These are phyloP conservation scores for Rhodotorula sp. DNA, from an alignment of 1,284 basidiomycete species.

Conservation along the genomic window DNA sequence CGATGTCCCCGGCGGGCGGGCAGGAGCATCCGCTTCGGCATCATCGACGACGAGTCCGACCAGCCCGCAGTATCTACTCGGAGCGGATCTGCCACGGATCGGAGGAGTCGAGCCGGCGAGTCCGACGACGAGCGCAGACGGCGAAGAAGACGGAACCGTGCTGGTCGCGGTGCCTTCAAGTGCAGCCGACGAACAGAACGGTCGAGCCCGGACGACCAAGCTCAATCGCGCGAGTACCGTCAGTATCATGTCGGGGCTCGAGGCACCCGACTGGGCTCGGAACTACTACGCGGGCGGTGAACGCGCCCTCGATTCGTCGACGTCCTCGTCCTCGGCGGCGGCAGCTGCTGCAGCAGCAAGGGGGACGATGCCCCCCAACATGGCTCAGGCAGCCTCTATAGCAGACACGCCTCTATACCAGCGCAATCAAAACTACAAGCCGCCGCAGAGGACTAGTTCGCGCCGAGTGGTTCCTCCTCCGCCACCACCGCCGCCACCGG, in stretches of 20 bases:
- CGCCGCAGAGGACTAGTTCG: slow-evolving; percentile 29
- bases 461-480: slow-evolving; percentile 11
- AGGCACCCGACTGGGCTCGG: slow-evolving; percentile 48
- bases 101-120: slow-evolving; percentile 38
- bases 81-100: slow-evolving; percentile 40
- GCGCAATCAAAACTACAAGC: neutral
- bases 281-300: slow-evolving; percentile 30
- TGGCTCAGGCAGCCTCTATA: neutral
- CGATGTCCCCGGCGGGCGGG: slow-evolving; percentile 9
- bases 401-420: neutral
- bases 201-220: slow-evolving; percentile 55
- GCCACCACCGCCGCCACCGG: slow-evolving; percentile 1
- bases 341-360: neutral
- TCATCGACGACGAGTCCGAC: neutral
- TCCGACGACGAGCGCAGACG: slow-evolving; percentile 1
- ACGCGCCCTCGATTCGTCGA: neutral
- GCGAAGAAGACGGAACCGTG: slow-evolving; percentile 1
- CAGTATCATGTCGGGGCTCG: slow-evolving; percentile 88
- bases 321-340: neutral
- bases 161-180: neutral
- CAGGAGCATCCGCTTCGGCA: neutral
- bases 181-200: neutral
- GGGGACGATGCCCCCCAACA: no score
- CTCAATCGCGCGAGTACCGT: slow-evolving; percentile 91
- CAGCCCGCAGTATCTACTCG: slow-evolving; percentile 41